phyloP scores from a whole-genome alignment of 129 eudicot species.

The Heracleum sosnowskyi region DNA sequence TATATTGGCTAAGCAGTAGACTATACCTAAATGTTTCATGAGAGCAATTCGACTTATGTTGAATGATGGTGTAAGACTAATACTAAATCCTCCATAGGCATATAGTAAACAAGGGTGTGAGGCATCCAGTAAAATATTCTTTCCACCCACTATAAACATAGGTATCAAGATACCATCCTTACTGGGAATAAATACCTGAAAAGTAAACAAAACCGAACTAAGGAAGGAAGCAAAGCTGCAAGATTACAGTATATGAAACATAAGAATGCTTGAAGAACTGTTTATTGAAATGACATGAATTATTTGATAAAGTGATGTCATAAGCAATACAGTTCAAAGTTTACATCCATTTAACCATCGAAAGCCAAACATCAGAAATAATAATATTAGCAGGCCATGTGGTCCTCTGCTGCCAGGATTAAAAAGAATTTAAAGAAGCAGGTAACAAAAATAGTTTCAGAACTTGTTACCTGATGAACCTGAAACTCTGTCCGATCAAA shows the following conservation, averaged over 20 bases:
- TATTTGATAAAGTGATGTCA: not conserved
- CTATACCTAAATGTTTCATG: slow-evolving; percentile 46
- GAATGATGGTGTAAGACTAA: slow-evolving; percentile 82
- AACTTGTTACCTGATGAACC: slow-evolving; percentile 52
- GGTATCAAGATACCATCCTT: slow-evolving; percentile 79
- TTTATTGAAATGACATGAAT: not conserved
- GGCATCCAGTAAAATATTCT: slow-evolving; percentile 56
- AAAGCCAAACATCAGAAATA: not conserved
- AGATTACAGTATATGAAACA: not conserved
- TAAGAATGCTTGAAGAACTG: not conserved
- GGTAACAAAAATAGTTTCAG: not conserved
- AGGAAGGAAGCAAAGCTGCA: not conserved
- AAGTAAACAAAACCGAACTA: not conserved
- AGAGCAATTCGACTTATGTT: slow-evolving; percentile 47
- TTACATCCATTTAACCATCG: not conserved
- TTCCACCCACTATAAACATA: slow-evolving; percentile 61
- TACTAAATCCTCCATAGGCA: slow-evolving; percentile 82
- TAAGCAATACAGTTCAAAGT: not conserved
- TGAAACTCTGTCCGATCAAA: slow-evolving; percentile 59
- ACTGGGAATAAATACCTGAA: slow-evolving; percentile 68
- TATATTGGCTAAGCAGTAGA: slow-evolving; percentile 74
- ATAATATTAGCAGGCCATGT: not conserved
- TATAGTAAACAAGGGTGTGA: slow-evolving; percentile 81
- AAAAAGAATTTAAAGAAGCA: not conserved
- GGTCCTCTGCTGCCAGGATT: not conserved